These are phyloP conservation scores for Licmophora abbreviata DNA, from an alignment of 108 stramenopile genomes.

Conservation along the genomic window DNA sequence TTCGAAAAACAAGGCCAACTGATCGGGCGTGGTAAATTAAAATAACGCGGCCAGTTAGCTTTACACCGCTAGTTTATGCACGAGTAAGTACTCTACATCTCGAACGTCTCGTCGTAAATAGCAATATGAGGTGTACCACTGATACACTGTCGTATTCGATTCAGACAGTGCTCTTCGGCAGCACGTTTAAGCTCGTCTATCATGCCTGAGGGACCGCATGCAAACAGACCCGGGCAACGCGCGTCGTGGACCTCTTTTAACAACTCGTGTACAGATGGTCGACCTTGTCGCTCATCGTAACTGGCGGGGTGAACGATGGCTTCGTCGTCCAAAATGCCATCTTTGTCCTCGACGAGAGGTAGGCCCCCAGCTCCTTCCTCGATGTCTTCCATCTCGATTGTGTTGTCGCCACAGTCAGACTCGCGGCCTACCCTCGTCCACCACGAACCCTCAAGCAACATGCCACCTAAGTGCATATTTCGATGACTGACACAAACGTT, in stretches of 20 bases:
- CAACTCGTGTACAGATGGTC: not conserved
- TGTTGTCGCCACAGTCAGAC: not conserved
- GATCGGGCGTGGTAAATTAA: too few relatives aligned
- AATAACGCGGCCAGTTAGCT: too few relatives aligned
- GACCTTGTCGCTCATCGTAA: not conserved
- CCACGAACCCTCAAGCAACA: slow-evolving; percentile 1
- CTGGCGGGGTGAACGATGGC: not conserved
- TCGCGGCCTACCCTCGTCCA: not conserved
- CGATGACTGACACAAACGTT: not conserved
- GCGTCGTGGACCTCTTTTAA: not conserved
- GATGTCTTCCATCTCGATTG: not conserved
- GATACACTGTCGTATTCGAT: not conserved
- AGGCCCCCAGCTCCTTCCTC: not conserved
- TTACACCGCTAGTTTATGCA: too few relatives aligned
- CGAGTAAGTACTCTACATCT: too few relatives aligned
- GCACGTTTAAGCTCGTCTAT: slow-evolving; percentile 3
- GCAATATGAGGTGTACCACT: slow-evolving; percentile 3
- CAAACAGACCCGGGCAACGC: not conserved
- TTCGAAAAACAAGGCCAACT: too few relatives aligned
- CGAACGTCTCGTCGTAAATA: slow-evolving; percentile 1
- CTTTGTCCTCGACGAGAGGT: not conserved
- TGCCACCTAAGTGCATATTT: not conserved
- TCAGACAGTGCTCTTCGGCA: slow-evolving; percentile 1
- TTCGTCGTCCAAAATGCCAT: not conserved
- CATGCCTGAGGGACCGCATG: not conserved